Percentiles rank a stretch among this genome's conserved stretches.
Evolutionary conservation across 2,329 filamentous ascomycete species (phyloP).

Genomic region (Trichoderma sp.): DNA sequence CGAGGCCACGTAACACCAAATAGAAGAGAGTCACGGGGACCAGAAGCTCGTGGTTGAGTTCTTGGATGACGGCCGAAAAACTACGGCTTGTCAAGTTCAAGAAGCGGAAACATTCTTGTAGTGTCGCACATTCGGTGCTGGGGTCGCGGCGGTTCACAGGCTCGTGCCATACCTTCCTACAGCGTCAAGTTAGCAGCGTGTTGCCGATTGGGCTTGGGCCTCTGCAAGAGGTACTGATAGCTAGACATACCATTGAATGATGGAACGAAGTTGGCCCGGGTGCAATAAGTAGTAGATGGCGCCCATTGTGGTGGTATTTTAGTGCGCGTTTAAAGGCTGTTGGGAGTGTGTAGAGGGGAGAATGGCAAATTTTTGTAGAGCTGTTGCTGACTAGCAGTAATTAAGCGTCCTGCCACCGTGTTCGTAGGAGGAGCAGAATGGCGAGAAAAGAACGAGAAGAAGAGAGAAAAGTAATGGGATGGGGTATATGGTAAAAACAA

Average conservation of each 20-base stretch:
- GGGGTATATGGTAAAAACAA: constrained; percentile 2
- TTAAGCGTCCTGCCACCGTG: background rate
- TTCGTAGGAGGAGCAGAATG: background rate
- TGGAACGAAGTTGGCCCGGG: constrained; percentile 72
- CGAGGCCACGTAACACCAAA: constrained; percentile 82
- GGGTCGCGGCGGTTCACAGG: constrained; percentile 82
- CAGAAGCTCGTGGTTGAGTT: constrained; percentile 90
- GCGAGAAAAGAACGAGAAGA: background rate
- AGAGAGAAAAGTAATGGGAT: background rate
- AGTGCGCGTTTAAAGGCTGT: background rate
- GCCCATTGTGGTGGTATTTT: constrained; percentile 48
- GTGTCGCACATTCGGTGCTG: constrained; percentile 68
- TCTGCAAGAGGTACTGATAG: constrained; percentile 23
- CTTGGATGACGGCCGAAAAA: constrained; percentile 89
- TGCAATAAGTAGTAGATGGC: constrained; percentile 72
- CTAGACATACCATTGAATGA: constrained; percentile 76
- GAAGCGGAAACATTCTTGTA: constrained; percentile 81
- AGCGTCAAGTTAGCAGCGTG: constrained; percentile 23
- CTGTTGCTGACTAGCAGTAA: background rate
- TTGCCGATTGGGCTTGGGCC: background rate
- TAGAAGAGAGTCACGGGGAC: constrained; percentile 91
- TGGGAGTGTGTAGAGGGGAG: background rate
- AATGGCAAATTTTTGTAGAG: constrained; percentile 1
- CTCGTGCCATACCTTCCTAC: constrained; percentile 94
- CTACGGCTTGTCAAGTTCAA: constrained; percentile 87